Conservation (phyloP, 768 basidiomycete genomes). For the Suillus sp. region DNA sequence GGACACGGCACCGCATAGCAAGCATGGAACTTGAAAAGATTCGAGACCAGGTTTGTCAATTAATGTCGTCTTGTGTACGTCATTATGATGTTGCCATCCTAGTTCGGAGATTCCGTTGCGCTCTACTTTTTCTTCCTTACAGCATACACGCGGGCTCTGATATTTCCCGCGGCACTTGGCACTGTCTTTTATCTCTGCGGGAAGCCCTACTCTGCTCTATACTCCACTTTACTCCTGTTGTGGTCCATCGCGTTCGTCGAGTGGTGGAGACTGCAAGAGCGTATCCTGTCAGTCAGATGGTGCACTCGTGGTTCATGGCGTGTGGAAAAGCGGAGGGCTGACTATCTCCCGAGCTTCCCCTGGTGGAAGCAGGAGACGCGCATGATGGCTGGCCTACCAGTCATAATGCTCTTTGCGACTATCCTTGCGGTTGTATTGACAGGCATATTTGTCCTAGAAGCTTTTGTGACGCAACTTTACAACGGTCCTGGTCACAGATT, state of each 20-base stretch:
- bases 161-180: conserved; percentile 76
- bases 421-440: conserved; percentile 73
- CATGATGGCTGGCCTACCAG: conserved; percentile 66
- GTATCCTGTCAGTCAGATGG: conserved; percentile 80
- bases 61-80: not conserved
- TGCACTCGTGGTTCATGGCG: conserved; percentile 76
- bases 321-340: conserved; percentile 72
- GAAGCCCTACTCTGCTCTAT: conserved; percentile 72
- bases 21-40: conserved; percentile 69
- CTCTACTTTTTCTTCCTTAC: conserved; percentile 90
- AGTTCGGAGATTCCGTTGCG: conserved; percentile 83
- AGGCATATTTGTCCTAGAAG: conserved; percentile 84
- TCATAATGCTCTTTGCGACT: conserved; percentile 72
- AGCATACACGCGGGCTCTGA: conserved; percentile 78
- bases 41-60: conserved; percentile 60
- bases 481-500: conserved; percentile 81
- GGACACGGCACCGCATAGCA: conserved; percentile 67
- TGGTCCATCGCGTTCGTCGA: conserved; percentile 91
- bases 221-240: conserved; percentile 72
- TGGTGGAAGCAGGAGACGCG: conserved; percentile 81
- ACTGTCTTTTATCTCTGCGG: conserved; percentile 68
- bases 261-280: conserved; percentile 88
- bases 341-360: conserved; percentile 52
- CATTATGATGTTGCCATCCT: conserved; percentile 4
- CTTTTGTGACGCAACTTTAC: conserved; percentile 87